These are phyloP conservation scores for Grosmannia penicillata DNA, from an alignment of 2,329 filamentous ascomycete genomes.

Conservation along the genomic window DNA sequence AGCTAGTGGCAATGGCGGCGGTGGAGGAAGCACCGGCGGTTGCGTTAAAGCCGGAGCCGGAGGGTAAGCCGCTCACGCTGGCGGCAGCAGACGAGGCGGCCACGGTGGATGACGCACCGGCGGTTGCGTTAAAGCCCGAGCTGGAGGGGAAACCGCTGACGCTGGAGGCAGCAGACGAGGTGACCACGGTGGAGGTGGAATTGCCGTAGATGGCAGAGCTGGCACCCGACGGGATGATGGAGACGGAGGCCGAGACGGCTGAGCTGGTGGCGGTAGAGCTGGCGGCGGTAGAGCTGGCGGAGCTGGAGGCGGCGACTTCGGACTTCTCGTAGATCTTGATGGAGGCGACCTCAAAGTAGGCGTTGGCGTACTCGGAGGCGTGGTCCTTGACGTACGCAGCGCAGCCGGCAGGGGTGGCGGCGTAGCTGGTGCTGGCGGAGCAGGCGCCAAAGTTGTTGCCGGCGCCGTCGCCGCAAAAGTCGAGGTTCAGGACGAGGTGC, in stretches of 20 bases:
- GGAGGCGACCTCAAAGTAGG: constrained; percentile 28
- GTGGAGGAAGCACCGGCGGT: too few relatives aligned
- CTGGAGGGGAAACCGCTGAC: not conserved
- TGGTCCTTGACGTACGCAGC: constrained; percentile 21
- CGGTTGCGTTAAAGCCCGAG: too few relatives aligned
- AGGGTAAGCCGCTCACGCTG: too few relatives aligned
- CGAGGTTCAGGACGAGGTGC: constrained; percentile 59
- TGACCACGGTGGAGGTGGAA: not conserved
- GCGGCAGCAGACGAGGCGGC: too few relatives aligned
- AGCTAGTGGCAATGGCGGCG: too few relatives aligned
- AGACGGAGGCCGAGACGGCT: not conserved
- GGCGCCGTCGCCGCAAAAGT: constrained; percentile 62
- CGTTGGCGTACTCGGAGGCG: constrained; percentile 21
- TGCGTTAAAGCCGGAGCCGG: too few relatives aligned
- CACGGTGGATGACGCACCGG: too few relatives aligned
- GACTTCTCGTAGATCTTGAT: constrained; percentile 20
- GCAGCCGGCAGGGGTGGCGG: constrained; percentile 14
- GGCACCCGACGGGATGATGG: constrained; percentile 1
- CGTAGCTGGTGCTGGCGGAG: constrained; percentile 11
- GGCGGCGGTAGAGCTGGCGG: not conserved
- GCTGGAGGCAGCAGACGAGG: constrained; percentile 6
- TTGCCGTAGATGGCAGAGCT: not conserved
- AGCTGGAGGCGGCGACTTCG: not conserved
- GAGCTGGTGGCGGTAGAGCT: not conserved
- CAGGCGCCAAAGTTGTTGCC: constrained; percentile 17